Evolutionary conservation across 2,329 filamentous ascomycete species (phyloP), one percentile per base, ranked within the genome.

Genomic region (Colletotrichum incanum): DNA sequence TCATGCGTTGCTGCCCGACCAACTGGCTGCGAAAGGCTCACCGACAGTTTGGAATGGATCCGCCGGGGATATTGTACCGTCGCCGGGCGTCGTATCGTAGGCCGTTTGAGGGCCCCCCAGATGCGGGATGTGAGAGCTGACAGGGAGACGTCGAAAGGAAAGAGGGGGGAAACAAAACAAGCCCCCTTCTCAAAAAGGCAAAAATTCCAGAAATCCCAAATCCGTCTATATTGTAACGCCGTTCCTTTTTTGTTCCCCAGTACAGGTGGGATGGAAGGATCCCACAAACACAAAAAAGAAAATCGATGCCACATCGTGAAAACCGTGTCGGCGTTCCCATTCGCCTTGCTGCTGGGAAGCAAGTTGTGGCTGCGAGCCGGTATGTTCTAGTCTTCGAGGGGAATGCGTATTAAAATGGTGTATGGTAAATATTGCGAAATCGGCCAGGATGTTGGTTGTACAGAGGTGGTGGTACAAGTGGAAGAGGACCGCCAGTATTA

Each of bases 341-440:
- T 65, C 60, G 67, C 61, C 54, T 78, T 80, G 79, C 79, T 81
- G 78, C 81, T 82, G 80, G 78, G 78, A 81, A 81, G 80, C 80
- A 80, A 82, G 77, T 75, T 73, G 74, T 82, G 80, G 81, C 81
- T 78, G 75, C 70, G 80, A 80, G 81, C 80, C 81, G 76, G 74
- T 75, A 75, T 78, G 77, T 82, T 76, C 80, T 80, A 75, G 68
- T 77, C 76, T 77, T 78, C 73, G 77, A 77, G 75, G 78, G 75
- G 78, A 80, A 81, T 74, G 76, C 75, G 76, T 76, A 81, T 81
- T 79, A 82, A 80, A 78, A 74, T 73, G 75, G 74, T 80, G 79
- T 78, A 70, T 73, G 71, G 60, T 65, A 59, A 67, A 73, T 72
- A 56, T 72, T 60, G 73, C 61, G 45, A 58, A 73, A 65, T 69